Conservation (phyloP, 495 filamentous ascomycete species). For the Penicillium dipodomyicola region DNA sequence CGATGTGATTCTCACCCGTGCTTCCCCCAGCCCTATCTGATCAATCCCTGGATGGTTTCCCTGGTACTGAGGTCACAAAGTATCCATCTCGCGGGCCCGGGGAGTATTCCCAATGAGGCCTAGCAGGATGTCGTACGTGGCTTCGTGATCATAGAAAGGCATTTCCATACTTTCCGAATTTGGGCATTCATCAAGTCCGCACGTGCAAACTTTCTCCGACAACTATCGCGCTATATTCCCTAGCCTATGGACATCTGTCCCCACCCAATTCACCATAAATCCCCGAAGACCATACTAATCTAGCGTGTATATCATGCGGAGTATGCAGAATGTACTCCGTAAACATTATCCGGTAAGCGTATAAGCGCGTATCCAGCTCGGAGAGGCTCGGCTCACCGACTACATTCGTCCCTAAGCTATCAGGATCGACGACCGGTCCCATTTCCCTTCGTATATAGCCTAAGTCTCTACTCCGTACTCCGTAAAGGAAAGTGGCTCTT, state of each 20-base stretch:
- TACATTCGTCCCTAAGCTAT: constrained; percentile 6
- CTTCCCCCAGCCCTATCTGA: neutral
- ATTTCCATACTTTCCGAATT: neutral
- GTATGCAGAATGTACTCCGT: neutral
- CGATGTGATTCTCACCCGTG: neutral
- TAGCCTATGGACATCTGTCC: neutral
- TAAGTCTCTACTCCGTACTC: too few species aligned
- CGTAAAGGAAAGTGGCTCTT: constrained; percentile 21
- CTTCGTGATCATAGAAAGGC: neutral
- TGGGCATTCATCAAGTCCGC: neutral
- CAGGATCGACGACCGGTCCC: constrained; percentile 22
- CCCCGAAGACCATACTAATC: neutral
- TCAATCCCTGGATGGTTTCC: neutral
- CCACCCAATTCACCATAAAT: constrained; percentile 2
- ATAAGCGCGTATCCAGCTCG: neutral
- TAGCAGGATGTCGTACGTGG: neutral
- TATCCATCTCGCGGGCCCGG: neutral
- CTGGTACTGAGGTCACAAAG: neutral
- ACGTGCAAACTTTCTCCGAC: neutral
- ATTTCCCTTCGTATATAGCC: constrained; percentile 15
- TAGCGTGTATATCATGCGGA: neutral
- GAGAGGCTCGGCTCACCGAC: neutral
- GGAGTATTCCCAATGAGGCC: neutral
- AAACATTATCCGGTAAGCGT: neutral
- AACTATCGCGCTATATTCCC: constrained; percentile 8